Conservation (phyloP, 2,329 filamentous ascomycete genomes). For the Fusarium kyushuense region DNA sequence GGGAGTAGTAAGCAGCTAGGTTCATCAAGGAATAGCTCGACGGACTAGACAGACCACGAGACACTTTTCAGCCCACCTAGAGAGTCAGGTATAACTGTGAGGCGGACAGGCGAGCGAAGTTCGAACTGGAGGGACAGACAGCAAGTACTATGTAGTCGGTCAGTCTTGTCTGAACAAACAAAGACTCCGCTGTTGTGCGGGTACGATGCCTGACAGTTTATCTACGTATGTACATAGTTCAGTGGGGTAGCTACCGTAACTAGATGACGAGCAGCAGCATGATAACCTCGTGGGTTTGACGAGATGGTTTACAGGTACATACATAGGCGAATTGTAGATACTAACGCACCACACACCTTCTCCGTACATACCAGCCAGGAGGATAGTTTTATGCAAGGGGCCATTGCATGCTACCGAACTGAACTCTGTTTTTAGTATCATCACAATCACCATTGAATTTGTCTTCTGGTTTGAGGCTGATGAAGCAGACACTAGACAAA, state of each 20-base stretch:
- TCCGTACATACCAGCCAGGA: constrained; percentile 26
- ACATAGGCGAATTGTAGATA: constrained; percentile 11
- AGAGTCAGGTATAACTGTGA: constrained; percentile 12
- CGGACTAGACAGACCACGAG: constrained; percentile 38
- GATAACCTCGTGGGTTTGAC: constrained; percentile 31
- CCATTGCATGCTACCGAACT: constrained; percentile 18
- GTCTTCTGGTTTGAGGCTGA: constrained; percentile 8
- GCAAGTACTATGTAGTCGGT: background rate
- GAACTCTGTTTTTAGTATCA: constrained; percentile 23
- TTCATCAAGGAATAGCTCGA: constrained; percentile 29
- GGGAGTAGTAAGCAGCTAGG: constrained; percentile 26
- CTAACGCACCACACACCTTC: background rate
- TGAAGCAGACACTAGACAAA: constrained; percentile 5
- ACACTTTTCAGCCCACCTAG: constrained; percentile 34
- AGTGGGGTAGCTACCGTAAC: constrained; percentile 25
- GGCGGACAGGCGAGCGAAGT: constrained; percentile 35
- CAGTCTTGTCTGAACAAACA: constrained; percentile 19
- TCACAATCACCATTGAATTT: constrained; percentile 11
- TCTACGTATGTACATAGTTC: background rate
- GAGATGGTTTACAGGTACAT: constrained; percentile 21
- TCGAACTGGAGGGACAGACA: constrained; percentile 19
- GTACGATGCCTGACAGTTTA: constrained; percentile 19
- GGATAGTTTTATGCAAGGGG: constrained; percentile 40
- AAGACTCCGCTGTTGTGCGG: constrained; percentile 9
- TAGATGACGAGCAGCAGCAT: constrained; percentile 23